Evolutionary conservation across 1,139 yeast genomes (phyloP), one percentile per base, ranked within the genome.

Genomic region (Magnusiomyces magnusii): DNA sequence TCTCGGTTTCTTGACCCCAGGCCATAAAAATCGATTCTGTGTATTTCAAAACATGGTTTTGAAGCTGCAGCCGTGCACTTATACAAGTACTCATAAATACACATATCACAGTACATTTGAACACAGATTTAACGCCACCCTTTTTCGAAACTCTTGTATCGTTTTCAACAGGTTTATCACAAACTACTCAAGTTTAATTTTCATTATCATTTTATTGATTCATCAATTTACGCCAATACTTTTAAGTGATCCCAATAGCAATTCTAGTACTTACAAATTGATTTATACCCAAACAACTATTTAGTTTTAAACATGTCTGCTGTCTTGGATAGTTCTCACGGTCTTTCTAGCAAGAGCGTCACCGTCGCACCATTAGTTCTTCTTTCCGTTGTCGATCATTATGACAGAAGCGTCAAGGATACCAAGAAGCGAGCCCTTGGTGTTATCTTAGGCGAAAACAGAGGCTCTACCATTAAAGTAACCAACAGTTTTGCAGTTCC

Each of bases 361-460:
- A 82, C 96, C 0, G 97, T 95, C 54, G 97, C 99, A 2, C 99
- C 99, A 34, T 78, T 95, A 70, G 99, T 95, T 54, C 81, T 95
- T 50, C 80, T 95, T 53, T 91, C 98, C 0, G 97, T 90, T 34
- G 96, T 92, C 54, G 99, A 95, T 73, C 99, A 93, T 71, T 93
- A 87, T 74, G 90, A 92, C 70, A 80, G 99, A 69, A 87, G 80
- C 1, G 87, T 92, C 53, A 82, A 84, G 66, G 80, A 82, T 58
- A 77, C 81, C 24, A 84, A 82, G 68, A 90, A 89, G 71, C 80
- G 99, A 69, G 97, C 92, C 13, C 90, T 93, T 24, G 99, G 99
- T 60, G 98, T 91, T 50, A 81, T 93, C 61, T 78, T 95, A 57
- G 99, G 99, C 19, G 96, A 91, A 67, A 82, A 80, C 65, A 63